These are phyloP conservation scores for Ophiocordyceps australis DNA, from an alignment of 2,329 filamentous ascomycete genomes.

Conservation along the genomic window DNA sequence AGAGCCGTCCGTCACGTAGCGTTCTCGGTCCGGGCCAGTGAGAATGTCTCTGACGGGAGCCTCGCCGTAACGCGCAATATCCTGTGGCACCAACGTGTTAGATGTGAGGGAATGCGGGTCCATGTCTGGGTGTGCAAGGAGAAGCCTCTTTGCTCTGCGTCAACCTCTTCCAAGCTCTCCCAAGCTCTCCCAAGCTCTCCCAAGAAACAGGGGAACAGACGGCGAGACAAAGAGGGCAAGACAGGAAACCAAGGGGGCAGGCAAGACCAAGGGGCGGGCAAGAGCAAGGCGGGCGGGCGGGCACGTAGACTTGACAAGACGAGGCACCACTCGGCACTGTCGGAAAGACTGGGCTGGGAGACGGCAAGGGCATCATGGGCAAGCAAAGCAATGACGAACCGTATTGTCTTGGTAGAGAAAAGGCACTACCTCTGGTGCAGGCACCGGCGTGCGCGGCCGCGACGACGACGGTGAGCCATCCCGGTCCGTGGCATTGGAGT, in stretches of 20 bases:
- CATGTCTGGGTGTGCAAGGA: too few relatives aligned
- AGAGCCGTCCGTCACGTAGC: constrained; percentile 34
- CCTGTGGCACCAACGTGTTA: constrained; percentile 21
- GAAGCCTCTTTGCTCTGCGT: too few relatives aligned
- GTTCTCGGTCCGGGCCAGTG: constrained; percentile 50
- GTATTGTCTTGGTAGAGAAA: constrained; percentile 78
- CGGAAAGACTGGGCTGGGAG: constrained; percentile 1
- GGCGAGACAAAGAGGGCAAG: neutral
- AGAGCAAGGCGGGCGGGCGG: neutral
- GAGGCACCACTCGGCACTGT: too few relatives aligned
- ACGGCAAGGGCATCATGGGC: constrained; percentile 8
- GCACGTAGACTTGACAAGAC: too few relatives aligned
- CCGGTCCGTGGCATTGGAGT: constrained; percentile 57
- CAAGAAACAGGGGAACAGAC: neutral
- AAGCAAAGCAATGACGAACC: constrained; percentile 31
- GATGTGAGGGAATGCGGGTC: too few relatives aligned
- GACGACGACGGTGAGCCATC: constrained; percentile 61
- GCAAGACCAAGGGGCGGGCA: neutral
- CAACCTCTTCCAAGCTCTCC: too few relatives aligned
- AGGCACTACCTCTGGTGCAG: constrained; percentile 88
- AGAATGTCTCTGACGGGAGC: constrained; percentile 56
- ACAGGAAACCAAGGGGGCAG: neutral
- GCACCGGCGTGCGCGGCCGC: constrained; percentile 67
- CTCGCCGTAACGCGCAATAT: constrained; percentile 61
- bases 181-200: too few relatives aligned